phyloP scores from a whole-genome alignment of 2,329 filamentous ascomycete genomes.

The Pochonia chlamydosporia region DNA sequence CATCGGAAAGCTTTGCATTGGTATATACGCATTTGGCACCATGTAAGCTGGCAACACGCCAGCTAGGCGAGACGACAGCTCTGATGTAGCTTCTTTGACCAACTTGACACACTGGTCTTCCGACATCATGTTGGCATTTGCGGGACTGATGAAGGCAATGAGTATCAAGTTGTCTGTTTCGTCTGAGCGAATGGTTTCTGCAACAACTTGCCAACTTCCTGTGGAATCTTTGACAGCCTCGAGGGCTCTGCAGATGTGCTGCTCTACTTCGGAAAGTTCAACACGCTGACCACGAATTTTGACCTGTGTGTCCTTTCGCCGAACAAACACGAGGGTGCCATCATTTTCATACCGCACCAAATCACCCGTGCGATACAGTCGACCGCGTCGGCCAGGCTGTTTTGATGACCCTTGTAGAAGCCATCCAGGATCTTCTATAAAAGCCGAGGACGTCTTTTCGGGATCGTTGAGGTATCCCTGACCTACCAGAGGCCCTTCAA shows the following conservation, averaged over 20 bases:
- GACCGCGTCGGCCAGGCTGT: no score
- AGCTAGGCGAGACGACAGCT: background rate
- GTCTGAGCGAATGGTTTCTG: background rate
- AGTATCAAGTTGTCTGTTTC: background rate
- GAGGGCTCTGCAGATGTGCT: background rate
- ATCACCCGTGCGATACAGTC: no score
- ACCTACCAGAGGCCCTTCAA: conserved; percentile 1
- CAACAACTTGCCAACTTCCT: background rate
- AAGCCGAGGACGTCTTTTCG: background rate
- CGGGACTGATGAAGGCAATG: background rate
- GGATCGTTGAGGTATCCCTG: conserved; percentile 2
- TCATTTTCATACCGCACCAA: background rate
- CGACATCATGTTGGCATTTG: background rate
- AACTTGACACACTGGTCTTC: background rate
- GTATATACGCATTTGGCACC: background rate
- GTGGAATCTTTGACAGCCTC: background rate
- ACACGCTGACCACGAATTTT: conserved; percentile 6
- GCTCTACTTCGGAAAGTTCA: conserved; percentile 6
- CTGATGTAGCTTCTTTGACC: background rate
- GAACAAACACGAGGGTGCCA: background rate
- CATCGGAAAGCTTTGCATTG: background rate
- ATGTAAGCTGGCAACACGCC: conserved; percentile 7
- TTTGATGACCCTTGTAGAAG: no score
- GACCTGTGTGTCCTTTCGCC: conserved; percentile 3
- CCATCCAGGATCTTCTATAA: conserved; percentile 1